These are phyloP conservation scores for Trametes gibbosa DNA, from an alignment of 768 basidiomycete species.

Conservation along the genomic window DNA sequence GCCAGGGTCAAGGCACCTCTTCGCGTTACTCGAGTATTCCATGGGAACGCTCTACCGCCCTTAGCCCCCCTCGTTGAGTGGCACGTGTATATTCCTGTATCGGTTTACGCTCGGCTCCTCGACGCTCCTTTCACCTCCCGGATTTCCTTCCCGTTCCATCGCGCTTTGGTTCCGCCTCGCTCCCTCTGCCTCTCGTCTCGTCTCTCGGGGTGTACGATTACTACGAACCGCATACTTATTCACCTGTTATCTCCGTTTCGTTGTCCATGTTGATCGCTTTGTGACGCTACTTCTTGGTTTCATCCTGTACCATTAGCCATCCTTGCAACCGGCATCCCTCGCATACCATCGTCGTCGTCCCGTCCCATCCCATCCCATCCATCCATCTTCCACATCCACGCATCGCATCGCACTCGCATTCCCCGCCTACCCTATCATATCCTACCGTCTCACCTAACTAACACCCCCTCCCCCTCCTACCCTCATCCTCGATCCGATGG, in stretches of 20 bases:
- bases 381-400: not conserved
- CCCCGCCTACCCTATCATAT: not conserved
- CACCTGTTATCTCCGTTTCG: slow-evolving; percentile 9
- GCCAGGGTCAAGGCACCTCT: not conserved
- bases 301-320: slow-evolving; percentile 19
- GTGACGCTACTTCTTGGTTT: slow-evolving; percentile 11
- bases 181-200: not conserved
- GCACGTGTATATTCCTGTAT: slow-evolving; percentile 20
- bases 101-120: slow-evolving; percentile 4
- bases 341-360: not conserved
- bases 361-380: slow-evolving; percentile 3
- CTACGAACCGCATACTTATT: slow-evolving; percentile 14
- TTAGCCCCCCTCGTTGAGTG: not conserved
- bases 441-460: not conserved
- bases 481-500: slow-evolving; percentile 3
- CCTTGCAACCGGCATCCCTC: not conserved
- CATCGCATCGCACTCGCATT: slow-evolving; percentile 5
- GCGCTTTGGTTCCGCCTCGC: not conserved
- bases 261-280: slow-evolving; percentile 20
- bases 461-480: not conserved
- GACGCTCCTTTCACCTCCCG: slow-evolving; percentile 4
- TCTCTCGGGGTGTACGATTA: slow-evolving; percentile 9
- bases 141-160: not conserved
- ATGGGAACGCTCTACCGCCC: not conserved
- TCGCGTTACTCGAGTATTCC: slow-evolving; percentile 1